These are phyloP conservation scores for Coemansia javaensis DNA, from an alignment of 192 early-diverging fungal species.

Conservation along the genomic window DNA sequence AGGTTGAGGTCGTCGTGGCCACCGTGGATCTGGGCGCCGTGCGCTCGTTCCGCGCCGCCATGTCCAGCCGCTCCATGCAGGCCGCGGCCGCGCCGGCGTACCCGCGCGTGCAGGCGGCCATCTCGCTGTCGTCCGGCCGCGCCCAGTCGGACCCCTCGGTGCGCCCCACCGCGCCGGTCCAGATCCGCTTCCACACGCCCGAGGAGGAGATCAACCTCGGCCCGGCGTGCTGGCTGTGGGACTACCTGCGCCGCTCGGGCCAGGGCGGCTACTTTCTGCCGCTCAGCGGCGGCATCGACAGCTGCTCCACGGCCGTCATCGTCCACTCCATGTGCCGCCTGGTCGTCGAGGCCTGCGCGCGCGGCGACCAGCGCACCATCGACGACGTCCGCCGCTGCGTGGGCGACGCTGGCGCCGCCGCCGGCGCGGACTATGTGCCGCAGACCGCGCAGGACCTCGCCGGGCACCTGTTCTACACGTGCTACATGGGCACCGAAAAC, in stretches of 20 bases:
- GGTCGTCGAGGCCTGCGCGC: not conserved
- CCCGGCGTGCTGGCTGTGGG: slow-evolving; percentile 99
- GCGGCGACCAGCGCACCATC: slow-evolving; percentile 62
- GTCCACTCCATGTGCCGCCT: slow-evolving; percentile 44
- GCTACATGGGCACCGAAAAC: slow-evolving; percentile 94
- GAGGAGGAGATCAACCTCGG: slow-evolving; percentile 90
- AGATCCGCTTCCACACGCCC: slow-evolving; percentile 62
- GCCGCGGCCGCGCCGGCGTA: slow-evolving; percentile 63
- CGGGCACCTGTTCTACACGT: slow-evolving; percentile 82
- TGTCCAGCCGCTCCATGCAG: slow-evolving; percentile 75
- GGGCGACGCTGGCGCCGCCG: slow-evolving; percentile 50
- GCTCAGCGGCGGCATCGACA: slow-evolving; percentile 96
- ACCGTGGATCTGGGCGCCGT: slow-evolving; percentile 90
- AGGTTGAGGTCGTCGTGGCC: slow-evolving; percentile 92
- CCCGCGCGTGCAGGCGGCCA: slow-evolving; percentile 58
- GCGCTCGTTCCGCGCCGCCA: slow-evolving; percentile 67
- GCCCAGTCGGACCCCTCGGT: slow-evolving; percentile 32
- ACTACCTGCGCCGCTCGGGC: slow-evolving; percentile 91
- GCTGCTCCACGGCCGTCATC: slow-evolving; percentile 85
- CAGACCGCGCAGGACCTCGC: slow-evolving; percentile 76
- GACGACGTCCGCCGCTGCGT: slow-evolving; percentile 63
- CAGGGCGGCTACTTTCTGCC: slow-evolving; percentile 90
- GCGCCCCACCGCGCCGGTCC: slow-evolving; percentile 44
- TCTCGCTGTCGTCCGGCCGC: slow-evolving; percentile 45
- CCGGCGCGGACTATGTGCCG: slow-evolving; percentile 60